Base-by-base conservation (phyloP, 1,139 yeast species). In the Debaryomycetaceae sp. region DNA sequence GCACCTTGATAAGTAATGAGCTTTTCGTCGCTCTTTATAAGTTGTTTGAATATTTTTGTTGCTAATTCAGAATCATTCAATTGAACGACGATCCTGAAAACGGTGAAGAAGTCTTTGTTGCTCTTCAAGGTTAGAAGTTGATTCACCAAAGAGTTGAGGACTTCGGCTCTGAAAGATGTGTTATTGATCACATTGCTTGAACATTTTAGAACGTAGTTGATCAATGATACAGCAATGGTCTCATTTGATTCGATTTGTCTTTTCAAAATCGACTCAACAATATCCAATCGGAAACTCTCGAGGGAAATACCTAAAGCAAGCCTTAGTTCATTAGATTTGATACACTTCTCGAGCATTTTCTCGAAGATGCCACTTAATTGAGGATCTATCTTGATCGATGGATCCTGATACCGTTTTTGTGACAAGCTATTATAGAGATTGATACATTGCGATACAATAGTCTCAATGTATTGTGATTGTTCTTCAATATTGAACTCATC, bases 361-460 rank as follows among this genome's bases (percentile, higher is more conserved):
- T 91, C 97, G 55, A 90, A 95, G 45, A 93, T 82, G 4, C 70
- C 67, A 9, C 77, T 71, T 54, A 93, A 78, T 54, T 83, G 83
- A 5, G 79, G 64, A 57, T 89, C 93, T 45, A 85, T 79, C 11
- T 54, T 54, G 3, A 68, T 65, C 5, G 60, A 47, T 6, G 65
- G 58, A 48, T 76, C 79, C 11, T 60, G 61, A 56, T 76, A 84
- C 48, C 72, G 75, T 49, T 70, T 63, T 56, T 81, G 87, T 3
- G 95, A 78, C 52, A 78, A 72, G 38, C 75, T 68, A 51, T 87
- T 87, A 66, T 93, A 93, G 55, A 81, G 80, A 60, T 87, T 88
- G 62, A 95, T 87, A 65, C 97, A 90, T 63, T 89, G 88, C 17
- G 96, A 87, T 37, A 93, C 95, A 57, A 93, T 88, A 6, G 98